Conservation (phyloP, 176 grass and related monocot species). For the Aegilops tauschii region DNA sequence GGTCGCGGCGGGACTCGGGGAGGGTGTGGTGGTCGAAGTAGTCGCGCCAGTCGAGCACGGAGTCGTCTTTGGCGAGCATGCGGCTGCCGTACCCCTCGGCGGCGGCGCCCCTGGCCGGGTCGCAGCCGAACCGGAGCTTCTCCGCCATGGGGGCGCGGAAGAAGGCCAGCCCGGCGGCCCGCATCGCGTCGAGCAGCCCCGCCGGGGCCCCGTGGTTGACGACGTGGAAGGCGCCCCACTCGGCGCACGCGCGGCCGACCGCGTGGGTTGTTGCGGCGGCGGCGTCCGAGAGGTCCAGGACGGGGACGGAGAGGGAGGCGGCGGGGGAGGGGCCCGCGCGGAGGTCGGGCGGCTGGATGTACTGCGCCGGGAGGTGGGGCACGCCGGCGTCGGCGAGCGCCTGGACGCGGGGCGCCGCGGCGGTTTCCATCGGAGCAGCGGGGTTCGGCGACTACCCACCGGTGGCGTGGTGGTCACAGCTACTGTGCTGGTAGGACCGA, state of each 20-base stretch:
- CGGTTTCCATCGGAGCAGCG: slow-evolving; percentile 47
- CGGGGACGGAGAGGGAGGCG: slow-evolving; percentile 29
- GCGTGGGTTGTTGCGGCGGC: neutral
- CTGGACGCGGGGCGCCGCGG: slow-evolving; percentile 54
- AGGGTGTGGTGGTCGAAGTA: slow-evolving; percentile 95
- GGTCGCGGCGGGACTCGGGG: slow-evolving; percentile 70
- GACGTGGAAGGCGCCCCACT: slow-evolving; percentile 86
- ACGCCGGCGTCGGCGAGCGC: slow-evolving; percentile 55
- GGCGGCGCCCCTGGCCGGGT: slow-evolving; percentile 53
- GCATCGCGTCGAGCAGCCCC: slow-evolving; percentile 59
- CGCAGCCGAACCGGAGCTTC: slow-evolving; percentile 74
- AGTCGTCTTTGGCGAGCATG: slow-evolving; percentile 86
- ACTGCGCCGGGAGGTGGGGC: slow-evolving; percentile 45
- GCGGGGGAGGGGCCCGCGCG: slow-evolving; percentile 1
- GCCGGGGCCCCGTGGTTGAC: slow-evolving; percentile 43
- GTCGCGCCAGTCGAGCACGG: slow-evolving; percentile 92
- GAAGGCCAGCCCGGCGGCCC: slow-evolving; percentile 45
- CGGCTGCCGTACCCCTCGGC: slow-evolving; percentile 82
- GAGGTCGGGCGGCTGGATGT: slow-evolving; percentile 63
- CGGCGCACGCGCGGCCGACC: slow-evolving; percentile 48
- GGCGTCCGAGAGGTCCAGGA: slow-evolving; percentile 49
- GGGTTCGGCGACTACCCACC: neutral
- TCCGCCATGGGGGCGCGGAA: slow-evolving; percentile 60
- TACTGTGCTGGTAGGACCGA: neutral
- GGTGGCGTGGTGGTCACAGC: neutral